Evolutionary conservation across 495 filamentous ascomycete species (phyloP).

Genomic region (Lepidopterella palustris): DNA sequence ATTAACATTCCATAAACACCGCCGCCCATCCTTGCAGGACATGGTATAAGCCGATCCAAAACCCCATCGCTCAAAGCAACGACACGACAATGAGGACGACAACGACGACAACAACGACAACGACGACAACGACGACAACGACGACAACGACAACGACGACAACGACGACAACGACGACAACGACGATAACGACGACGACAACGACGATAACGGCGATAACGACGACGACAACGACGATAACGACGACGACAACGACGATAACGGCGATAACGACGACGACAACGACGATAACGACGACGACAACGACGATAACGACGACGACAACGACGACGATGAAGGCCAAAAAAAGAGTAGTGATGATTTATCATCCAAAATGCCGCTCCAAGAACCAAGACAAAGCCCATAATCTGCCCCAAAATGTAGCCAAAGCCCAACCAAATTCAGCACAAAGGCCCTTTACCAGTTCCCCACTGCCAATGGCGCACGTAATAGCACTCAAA

Average conservation of each 20-base stretch:
- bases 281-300: background rate
- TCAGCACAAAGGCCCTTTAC: no score
- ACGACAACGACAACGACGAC: background rate
- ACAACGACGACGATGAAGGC: no score
- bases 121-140: background rate
- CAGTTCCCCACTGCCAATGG: no score
- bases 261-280: background rate
- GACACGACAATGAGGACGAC: no score
- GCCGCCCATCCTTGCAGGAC: background rate
- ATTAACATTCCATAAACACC: no score
- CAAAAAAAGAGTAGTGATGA: no score
- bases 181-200: background rate
- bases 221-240: background rate
- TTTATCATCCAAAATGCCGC: no score
- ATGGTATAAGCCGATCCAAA: background rate
- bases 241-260: background rate
- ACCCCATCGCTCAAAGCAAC: background rate
- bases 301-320: background rate
- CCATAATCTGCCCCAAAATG: no score
- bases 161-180: background rate
- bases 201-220: background rate
- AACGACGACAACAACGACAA: background rate
- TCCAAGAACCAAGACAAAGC: no score
- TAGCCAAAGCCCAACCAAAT: no score
- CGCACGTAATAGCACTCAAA: no score